Percentiles rank a stretch among this genome's conserved stretches.
Conservation (phyloP, 2,329 filamentous ascomycete species). For the Tolypocladium nubicola region DNA sequence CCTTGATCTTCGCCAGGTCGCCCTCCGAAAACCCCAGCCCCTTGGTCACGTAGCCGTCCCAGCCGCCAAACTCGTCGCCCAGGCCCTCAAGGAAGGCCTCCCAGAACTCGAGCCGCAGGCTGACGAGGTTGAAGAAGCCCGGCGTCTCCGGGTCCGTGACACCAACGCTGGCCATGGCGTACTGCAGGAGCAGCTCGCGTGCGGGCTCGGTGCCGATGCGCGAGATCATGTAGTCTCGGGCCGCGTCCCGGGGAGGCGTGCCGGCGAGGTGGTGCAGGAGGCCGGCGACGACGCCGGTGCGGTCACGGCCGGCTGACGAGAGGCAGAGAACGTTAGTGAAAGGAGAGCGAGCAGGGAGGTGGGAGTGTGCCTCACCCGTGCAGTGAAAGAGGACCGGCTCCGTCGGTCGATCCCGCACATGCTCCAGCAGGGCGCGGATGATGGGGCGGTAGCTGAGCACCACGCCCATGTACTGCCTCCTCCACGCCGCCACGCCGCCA, state of each 20-base stretch:
- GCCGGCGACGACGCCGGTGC: slow-evolving; percentile 40
- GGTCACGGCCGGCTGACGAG: slow-evolving; percentile 38
- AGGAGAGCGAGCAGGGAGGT: too few relatives aligned
- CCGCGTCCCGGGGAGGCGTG: slow-evolving; percentile 27
- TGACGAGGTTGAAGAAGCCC: slow-evolving; percentile 38
- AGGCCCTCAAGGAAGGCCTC: slow-evolving; percentile 33
- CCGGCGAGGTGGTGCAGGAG: slow-evolving; percentile 41
- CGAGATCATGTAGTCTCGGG: slow-evolving; percentile 42
- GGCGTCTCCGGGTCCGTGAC: slow-evolving; percentile 26
- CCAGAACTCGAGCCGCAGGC: slow-evolving; percentile 33
- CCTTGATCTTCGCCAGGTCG: slow-evolving; percentile 35
- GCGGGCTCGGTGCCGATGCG: slow-evolving; percentile 41
- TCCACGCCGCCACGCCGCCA: slow-evolving; percentile 32
- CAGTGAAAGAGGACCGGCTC: slow-evolving; percentile 43
- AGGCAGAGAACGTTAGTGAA: neutral
- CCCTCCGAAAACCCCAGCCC: slow-evolving; percentile 33
- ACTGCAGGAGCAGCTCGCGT: slow-evolving; percentile 33
- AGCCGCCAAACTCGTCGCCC: slow-evolving; percentile 33
- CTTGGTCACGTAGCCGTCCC: slow-evolving; percentile 34
- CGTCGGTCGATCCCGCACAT: slow-evolving; percentile 32
- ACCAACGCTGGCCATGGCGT: slow-evolving; percentile 26
- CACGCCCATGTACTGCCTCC: slow-evolving; percentile 36
- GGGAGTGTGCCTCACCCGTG: slow-evolving; percentile 28
- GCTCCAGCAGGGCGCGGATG: slow-evolving; percentile 34
- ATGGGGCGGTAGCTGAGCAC: slow-evolving; percentile 29